These are phyloP conservation scores for Plenodomus tracheiphilus DNA, from an alignment of 2,329 filamentous ascomycete species.

Conservation along the genomic window DNA sequence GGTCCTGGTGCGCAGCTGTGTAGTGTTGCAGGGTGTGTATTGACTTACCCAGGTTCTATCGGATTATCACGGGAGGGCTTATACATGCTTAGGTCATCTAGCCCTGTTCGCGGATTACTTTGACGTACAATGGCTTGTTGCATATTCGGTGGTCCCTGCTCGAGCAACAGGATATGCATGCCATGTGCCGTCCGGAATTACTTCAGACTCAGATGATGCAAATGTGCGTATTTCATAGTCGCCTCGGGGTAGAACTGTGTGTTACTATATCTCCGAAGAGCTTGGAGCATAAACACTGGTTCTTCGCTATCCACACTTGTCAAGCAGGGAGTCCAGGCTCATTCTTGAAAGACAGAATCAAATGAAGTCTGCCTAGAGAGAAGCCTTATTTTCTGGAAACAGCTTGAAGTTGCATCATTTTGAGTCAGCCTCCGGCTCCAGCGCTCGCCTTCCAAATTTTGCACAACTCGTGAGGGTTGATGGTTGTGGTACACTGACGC, in stretches of 20 bases:
- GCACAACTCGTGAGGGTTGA: constrained; percentile 5
- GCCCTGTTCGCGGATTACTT: constrained; percentile 7
- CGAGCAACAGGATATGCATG: constrained; percentile 17
- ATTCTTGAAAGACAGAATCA: no score
- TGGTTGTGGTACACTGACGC: constrained; percentile 7
- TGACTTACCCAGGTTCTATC: no score
- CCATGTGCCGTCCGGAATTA: constrained; percentile 4
- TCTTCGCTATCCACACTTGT: no score
- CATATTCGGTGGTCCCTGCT: constrained; percentile 14
- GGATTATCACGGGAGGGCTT: no score
- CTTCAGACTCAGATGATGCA: constrained; percentile 7
- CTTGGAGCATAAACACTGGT: no score
- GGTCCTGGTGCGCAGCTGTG: not conserved
- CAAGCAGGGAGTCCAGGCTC: not conserved
- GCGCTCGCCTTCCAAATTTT: constrained; percentile 15
- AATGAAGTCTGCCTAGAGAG: no score
- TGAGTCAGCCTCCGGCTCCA: constrained; percentile 20
- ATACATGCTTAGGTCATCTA: no score
- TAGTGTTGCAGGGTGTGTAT: constrained; percentile 6
- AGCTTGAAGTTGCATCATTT: constrained; percentile 30
- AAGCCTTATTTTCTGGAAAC: no score
- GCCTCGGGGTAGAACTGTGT: constrained; percentile 9
- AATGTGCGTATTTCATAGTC: not conserved
- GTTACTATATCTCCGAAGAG: no score
- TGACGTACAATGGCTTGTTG: constrained; percentile 22